Evolutionary conservation across 805 yeast genomes (phyloP).

Genomic region (Ogataea paraovalis): DNA sequence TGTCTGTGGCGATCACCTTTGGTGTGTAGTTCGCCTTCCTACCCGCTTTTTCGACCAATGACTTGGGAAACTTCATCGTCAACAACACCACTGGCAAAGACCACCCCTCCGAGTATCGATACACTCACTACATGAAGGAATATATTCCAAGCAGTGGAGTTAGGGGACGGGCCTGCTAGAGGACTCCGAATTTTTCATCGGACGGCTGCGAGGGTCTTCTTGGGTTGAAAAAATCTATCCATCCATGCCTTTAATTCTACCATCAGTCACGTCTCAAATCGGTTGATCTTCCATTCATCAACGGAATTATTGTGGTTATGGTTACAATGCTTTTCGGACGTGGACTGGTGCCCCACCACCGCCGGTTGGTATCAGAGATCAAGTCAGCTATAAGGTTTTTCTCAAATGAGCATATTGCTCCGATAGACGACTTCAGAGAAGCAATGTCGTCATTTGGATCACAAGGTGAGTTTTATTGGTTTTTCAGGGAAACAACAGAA

Average conservation of each 20-base stretch:
- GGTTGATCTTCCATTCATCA: no score
- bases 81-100: neutral
- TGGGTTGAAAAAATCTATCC: neutral
- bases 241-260: neutral
- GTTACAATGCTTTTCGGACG: neutral
- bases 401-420: constrained; percentile 19
- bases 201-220: neutral
- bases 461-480: constrained; percentile 26
- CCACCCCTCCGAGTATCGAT: no score
- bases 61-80: constrained; percentile 10
- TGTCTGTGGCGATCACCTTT: neutral
- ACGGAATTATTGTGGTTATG: neutral
- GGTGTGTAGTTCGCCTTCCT: neutral
- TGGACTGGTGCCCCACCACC: neutral
- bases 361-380: neutral
- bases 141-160: neutral
- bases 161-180: neutral
- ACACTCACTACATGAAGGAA: no score
- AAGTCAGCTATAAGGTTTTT: constrained; percentile 1
- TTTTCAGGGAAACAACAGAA: neutral
- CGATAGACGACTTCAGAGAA: constrained; percentile 28
- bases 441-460: constrained; percentile 35
- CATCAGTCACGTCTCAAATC: no score
- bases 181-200: neutral
- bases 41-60: constrained; percentile 1